Base-by-base conservation (phyloP, 176 grass and related monocot genomes). In the Carex kokanica region DNA sequence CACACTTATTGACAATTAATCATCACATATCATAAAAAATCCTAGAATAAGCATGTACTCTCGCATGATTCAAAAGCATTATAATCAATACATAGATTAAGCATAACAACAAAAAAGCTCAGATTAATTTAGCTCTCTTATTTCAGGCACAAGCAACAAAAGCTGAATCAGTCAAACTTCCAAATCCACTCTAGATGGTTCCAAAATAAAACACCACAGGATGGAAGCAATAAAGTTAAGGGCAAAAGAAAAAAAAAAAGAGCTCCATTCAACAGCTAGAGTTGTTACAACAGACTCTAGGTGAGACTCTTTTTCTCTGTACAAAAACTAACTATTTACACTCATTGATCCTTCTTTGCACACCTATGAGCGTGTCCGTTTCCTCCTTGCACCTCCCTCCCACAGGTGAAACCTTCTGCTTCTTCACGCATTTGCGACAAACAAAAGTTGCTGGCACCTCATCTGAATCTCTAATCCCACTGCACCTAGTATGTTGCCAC, bases 401-500 rank as follows among this genome's bases (percentile, higher is more conserved):
- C 45, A 79, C 55, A 40, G 21, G 36, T 64, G 64, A 79, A n/a
- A 87, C 67, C 74, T 89, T 85, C 84, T 66, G 60, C 60, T 82
- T 67, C 43, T 65, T 83, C 0, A 20, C 29, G 72, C 96, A 98
- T 64, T 91, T 93, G 69, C 59, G 74, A 86, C 96, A 98, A 45
- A 93, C 85, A 86, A 93, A 98, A 29, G 86, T 94, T 24, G 83
- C 88, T 41, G 96, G 96, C 20, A 91, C 93, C 25, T 98, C 93
- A 12, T 98, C 93, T 74, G 80, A 85, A 88, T 98, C 96, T 29
- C 78, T 91, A 49, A 98, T 91, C 11, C 96, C 93, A 2, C 87
- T 89, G 54, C 96, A 98, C 59, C 96, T 98, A 13, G 93, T 98
- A 67, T 98, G 96, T 81, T 98, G 96, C 96, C 96, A 98, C 24